Base-by-base conservation (phyloP, 2,329 filamentous ascomycete genomes). In the Sporothrix luriei region DNA sequence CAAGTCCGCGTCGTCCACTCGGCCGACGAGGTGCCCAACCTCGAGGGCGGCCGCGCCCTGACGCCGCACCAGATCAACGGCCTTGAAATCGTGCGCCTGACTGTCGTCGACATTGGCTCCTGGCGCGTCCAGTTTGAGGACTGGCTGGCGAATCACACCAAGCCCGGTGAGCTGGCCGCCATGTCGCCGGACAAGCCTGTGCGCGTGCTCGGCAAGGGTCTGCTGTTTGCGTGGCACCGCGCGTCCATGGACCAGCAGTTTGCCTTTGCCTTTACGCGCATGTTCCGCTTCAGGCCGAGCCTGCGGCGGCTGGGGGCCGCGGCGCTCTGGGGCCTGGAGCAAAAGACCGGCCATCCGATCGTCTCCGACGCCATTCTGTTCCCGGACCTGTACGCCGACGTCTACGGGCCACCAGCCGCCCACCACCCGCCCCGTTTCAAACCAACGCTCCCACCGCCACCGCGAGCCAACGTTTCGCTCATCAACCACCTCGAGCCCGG, bases 101-200 rank as follows among this genome's bases (percentile, higher is more conserved):
- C 71, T 10, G 57, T 74, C 7, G 59, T 73, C 26, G 71, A 74
- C 67, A 69, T 72, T 9, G 72, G 51, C 19, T 69, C 69, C 69
- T 74, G 72, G 72, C 70, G 73, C 24, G 65, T 68, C 14, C 69
- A 68, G 13, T 72, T 74, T 33, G 72, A 74, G 59, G 19, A 3
- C 3, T 74, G 73, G 73, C 68, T 73, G 26, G 65, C 24, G 29
- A 51, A 38, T 6, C 26, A 66, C 16, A 26, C 49, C 14, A 9
- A n/a, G 1, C 49, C 33, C 16, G 43, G 55, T 4, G 40, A 43
- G 19, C 26, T 33, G 4, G 38, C 40, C 10, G 16, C 72, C 40
- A 65, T 70, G 69, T 49, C 61, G 5, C 26, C 24, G 46, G 55
- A 24, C 29, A 68, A 62, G 69, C 76, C 61, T 59, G 13, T 68